Evolutionary conservation across 768 basidiomycete species (phyloP).

Genomic region (Coprinopsis marcescibilis): DNA sequence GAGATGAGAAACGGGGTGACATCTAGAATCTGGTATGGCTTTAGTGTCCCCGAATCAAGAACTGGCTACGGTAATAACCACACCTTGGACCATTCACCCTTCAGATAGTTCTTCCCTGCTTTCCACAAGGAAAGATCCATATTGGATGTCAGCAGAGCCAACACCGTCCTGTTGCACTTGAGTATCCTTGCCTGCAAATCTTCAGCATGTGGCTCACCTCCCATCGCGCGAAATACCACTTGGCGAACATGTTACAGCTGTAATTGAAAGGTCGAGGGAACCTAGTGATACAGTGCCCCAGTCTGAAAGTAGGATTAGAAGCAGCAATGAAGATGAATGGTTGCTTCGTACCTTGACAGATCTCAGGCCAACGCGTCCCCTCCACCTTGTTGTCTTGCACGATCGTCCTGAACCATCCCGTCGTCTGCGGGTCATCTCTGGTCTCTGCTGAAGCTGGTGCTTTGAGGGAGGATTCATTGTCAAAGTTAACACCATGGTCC

Average conservation of each 20-base stretch:
- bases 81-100: slow-evolving; percentile 70
- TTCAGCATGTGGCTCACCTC: no score
- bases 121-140: slow-evolving; percentile 70
- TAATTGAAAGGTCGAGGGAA: slow-evolving; percentile 63
- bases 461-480: slow-evolving; percentile 46
- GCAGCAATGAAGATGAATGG: not conserved
- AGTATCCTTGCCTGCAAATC: no score
- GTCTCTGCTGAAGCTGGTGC: slow-evolving; percentile 27
- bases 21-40: slow-evolving; percentile 56
- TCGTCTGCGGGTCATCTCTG: slow-evolving; percentile 26
- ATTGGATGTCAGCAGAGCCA: slow-evolving; percentile 68
- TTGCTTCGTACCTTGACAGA: slow-evolving; percentile 37
- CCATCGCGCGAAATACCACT: slow-evolving; percentile 53
- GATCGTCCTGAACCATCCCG: slow-evolving; percentile 72
- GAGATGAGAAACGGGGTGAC: slow-evolving; percentile 45
- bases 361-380: slow-evolving; percentile 46
- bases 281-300: slow-evolving; percentile 68
- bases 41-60: no score
- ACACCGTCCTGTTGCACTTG: slow-evolving; percentile 46
- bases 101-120: slow-evolving; percentile 59
- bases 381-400: slow-evolving; percentile 39
- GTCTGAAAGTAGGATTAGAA: slow-evolving; percentile 31
- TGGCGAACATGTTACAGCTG: slow-evolving; percentile 60
- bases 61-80: slow-evolving; percentile 5
- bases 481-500: slow-evolving; percentile 65